phyloP scores from a whole-genome alignment of 2,329 filamentous ascomycete species.

The Chrysosporium keratinophilum region DNA sequence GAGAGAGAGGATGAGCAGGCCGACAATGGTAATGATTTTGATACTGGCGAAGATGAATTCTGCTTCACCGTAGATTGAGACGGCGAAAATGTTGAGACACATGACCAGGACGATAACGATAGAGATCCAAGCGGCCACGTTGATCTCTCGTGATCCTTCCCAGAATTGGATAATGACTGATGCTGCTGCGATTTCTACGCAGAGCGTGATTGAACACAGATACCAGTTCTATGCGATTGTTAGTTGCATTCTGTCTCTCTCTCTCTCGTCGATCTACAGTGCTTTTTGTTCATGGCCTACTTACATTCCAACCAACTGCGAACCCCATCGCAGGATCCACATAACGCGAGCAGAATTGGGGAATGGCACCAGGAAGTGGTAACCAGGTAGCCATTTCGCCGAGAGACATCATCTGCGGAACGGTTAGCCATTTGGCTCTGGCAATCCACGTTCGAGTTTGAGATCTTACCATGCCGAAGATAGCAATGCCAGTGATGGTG shows the following conservation, averaged over 20 bases:
- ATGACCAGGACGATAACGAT: constrained; percentile 50
- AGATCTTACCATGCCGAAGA: constrained; percentile 33
- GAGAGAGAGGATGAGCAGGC: constrained; percentile 39
- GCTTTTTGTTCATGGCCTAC: constrained; percentile 51
- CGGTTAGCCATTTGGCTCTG: neutral
- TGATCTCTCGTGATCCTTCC: constrained; percentile 33
- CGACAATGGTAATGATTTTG: constrained; percentile 42
- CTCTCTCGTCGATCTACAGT: constrained; percentile 42
- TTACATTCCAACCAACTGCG: constrained; percentile 42
- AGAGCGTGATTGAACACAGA: constrained; percentile 25
- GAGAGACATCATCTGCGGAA: constrained; percentile 30
- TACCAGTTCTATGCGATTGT: constrained; percentile 25
- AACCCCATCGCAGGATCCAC: constrained; percentile 43
- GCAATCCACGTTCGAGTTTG: neutral
- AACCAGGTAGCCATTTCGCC: constrained; percentile 43
- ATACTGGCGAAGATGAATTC: constrained; percentile 45
- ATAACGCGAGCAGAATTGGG: constrained; percentile 32
- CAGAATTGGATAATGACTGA: constrained; percentile 55
- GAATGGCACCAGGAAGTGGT: constrained; percentile 42
- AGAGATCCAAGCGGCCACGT: constrained; percentile 36
- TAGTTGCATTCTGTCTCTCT: neutral
- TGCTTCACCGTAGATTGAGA: constrained; percentile 41
- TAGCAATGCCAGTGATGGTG: constrained; percentile 39
- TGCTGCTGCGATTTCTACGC: constrained; percentile 52
- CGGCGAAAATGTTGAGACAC: constrained; percentile 51